A percentile compares a stretch with the other conserved stretches of the same genome.
Evolutionary conservation across 1,284 basidiomycete genomes (phyloP).

Genomic region (Microbotryum saponariae): DNA sequence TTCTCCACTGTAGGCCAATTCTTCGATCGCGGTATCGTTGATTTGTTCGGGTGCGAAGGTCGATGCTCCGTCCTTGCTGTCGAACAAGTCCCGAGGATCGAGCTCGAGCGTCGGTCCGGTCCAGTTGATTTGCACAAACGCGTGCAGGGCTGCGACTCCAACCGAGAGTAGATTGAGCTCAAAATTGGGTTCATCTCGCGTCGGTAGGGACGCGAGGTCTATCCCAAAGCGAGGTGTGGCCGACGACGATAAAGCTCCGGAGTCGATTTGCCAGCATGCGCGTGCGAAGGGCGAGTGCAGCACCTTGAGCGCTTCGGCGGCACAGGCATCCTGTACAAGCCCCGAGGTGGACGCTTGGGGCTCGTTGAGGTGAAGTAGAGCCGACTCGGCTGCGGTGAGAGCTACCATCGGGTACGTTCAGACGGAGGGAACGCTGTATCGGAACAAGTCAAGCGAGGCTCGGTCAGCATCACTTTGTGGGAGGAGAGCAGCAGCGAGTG

Average conservation of each 20-base stretch:
- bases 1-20: constrained; percentile 79
- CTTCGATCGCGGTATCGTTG: constrained; percentile 58
- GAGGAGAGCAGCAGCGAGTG: too few relatives aligned
- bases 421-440: too few relatives aligned
- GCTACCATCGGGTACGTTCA: background rate
- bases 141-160: constrained; percentile 72
- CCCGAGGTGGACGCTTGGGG: background rate
- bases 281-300: constrained; percentile 12
- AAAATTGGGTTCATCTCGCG: background rate
- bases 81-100: constrained; percentile 40
- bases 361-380: constrained; percentile 14
- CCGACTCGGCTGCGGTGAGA: constrained; percentile 10
- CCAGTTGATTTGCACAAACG: constrained; percentile 93
- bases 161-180: constrained; percentile 53
- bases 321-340: constrained; percentile 12
- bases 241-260: background rate
- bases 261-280: constrained; percentile 1
- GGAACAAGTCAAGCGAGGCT: too few relatives aligned
- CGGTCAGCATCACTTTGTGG: too few relatives aligned
- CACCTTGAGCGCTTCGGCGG: constrained; percentile 6
- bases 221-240: constrained; percentile 3
- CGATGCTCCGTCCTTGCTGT: constrained; percentile 48
- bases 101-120: constrained; percentile 82
- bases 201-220: background rate
- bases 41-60: constrained; percentile 47